Percentiles rank a stretch among this genome's conserved stretches.
phyloP scores from a whole-genome alignment of 129 eudicot species.

The Artemisia tridentata region DNA sequence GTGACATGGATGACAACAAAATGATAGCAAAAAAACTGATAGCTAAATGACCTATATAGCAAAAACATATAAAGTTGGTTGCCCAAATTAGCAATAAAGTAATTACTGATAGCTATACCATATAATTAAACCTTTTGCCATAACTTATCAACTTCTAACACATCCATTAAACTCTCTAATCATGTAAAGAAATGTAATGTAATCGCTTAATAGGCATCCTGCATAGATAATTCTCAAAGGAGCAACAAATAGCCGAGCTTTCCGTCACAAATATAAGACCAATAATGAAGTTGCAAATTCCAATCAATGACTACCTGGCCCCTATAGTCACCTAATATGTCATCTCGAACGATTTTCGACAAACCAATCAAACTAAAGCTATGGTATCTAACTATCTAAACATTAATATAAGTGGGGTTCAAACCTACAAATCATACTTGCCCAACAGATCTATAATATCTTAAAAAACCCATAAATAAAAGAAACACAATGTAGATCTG shows the following conservation, averaged over 20 bases:
- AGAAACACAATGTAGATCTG: slow-evolving; percentile 34
- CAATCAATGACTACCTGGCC: slow-evolving; percentile 7
- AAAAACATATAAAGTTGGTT: no score
- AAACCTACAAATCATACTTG: slow-evolving; percentile 5
- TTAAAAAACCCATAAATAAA: background rate
- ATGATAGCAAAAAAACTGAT: no score
- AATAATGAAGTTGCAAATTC: background rate
- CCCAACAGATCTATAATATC: slow-evolving; percentile 23
- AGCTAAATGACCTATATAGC: no score
- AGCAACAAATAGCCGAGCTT: no score
- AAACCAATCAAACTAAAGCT: slow-evolving; percentile 3
- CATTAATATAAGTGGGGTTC: slow-evolving; percentile 1
- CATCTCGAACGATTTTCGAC: slow-evolving; percentile 3
- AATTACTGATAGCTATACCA: background rate
- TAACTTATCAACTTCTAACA: background rate
- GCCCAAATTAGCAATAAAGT: no score
- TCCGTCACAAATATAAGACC: no score
- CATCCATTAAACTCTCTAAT: background rate
- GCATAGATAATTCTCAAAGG: background rate
- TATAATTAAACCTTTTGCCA: background rate
- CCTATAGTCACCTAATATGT: background rate
- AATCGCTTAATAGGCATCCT: background rate
- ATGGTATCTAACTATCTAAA: background rate
- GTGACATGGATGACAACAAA: no score
- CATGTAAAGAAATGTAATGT: background rate